Base-by-base conservation (phyloP, 371 early-diverging fungal genomes). In the Mucor plumbeus region DNA sequence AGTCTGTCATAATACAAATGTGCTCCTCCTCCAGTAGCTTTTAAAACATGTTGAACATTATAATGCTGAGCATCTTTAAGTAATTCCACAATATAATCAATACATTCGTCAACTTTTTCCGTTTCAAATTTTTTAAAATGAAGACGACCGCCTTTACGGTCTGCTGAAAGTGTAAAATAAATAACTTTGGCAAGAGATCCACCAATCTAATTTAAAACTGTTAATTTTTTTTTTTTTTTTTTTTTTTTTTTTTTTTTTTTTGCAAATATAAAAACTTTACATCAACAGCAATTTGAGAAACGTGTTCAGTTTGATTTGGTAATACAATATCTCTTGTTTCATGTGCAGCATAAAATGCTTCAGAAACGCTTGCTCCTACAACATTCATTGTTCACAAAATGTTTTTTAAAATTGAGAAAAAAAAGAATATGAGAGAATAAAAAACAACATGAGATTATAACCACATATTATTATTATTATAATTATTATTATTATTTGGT, bases 51-150 rank as follows among this genome's bases (percentile, higher is more conserved):
- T 70, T 55, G 65, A 66, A 63, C 63, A 64, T 70, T 68, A 47
- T 65, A 39, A 26, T 43, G 59, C 26, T 68, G 76, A 68, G 79
- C 80, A 61, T 85, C 84, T 19, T 86, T 82, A 38, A 95, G 69
- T 35, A 95, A 78, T 8, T 78, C 78, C 39, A 82, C 77, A 69
- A 98, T 87, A 70, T 94, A 98, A 44, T 87, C 90, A 19, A 97
- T 87, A 76, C 95, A 95, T 58, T 91, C 86, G 40, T 95, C 93
- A 47, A 97, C 91, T 63, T 92, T 85, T 70, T 94, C 94, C 0
- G 98, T 98, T 75, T 96, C 96, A 70, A 96, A 96, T 75, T 92
- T 95, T 71, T 86, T 89, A 72, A 98, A 98, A 74, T 95, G 94
- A 64, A 98, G 77, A 7, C 97, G 88, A 0, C 98, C 97, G 26